Conservation (phyloP, 192 early-diverging fungal species). For the Gonapodya sp. region DNA sequence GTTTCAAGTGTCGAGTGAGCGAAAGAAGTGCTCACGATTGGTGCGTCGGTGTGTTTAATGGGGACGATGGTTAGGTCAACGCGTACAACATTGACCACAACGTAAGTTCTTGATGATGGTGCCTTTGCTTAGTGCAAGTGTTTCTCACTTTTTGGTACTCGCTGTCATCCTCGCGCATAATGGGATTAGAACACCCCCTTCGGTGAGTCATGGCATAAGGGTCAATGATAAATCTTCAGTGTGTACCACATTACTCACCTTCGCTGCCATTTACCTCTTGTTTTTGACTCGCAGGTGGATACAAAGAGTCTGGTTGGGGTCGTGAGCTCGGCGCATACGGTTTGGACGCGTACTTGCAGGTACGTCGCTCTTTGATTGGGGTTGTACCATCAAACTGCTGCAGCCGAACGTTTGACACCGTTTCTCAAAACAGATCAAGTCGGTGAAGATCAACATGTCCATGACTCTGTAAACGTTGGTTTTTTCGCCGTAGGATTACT, state of each 20-base stretch:
- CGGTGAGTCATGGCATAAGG: neutral
- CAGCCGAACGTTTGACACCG: neutral
- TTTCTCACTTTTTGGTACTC: neutral
- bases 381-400: neutral
- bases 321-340: conserved; percentile 47
- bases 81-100: neutral
- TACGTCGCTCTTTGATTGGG: neutral
- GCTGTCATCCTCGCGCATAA: neutral
- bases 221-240: too few species aligned
- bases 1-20: too few species aligned
- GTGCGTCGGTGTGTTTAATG: neutral
- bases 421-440: neutral
- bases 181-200: neutral
- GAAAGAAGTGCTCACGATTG: too few species aligned
- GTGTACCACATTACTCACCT: neutral
- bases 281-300: conserved; percentile 55
- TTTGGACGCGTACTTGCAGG: conserved; percentile 25
- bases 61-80: neutral
- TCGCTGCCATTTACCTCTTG: neutral
- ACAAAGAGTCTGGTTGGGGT: conserved; percentile 56
- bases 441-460: neutral
- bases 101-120: too few species aligned
- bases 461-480: conserved; percentile 1
- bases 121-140: neutral
- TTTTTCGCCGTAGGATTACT: too few species aligned